Base-by-base conservation (phyloP, 805 yeast genomes). In the Yarrowia osloensis region DNA sequence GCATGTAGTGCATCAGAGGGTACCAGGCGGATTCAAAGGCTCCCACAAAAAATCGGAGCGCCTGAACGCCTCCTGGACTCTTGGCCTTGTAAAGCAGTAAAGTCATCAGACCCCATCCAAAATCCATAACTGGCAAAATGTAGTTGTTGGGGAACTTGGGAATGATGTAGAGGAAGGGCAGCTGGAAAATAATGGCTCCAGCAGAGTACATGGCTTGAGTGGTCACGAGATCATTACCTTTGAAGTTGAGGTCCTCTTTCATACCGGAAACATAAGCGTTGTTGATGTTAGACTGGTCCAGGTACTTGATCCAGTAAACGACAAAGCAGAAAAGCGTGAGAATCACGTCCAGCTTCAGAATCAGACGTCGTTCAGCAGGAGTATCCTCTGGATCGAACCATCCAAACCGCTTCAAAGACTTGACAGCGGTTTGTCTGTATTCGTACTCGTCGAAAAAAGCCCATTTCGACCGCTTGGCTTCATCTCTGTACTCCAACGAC, bases 351-450 rank as follows among this genome's bases (percentile, higher is more conserved):
- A 87, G 72, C 71, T 87, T 87, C 68, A 78, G 74, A 15, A 85
- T 73, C 37, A 85, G 74, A 22, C 75, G 77, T 44, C 81, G 78
- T 62, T 81, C 84, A 1, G 81, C 85, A 72, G 82, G 78, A 1
- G 88, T 77, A 46, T 82, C 84, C 54, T 77, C 80, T 21, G 81
- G 81, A 49, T 81, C 80, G 70, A 81, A 85, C 89, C 88, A 86
- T 59, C 37, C 37, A 35, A 52, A 52, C 66, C 78, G 79, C 7
- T 46, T 46, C 6, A 22, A 2, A 2, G 47, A 1, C 28, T 21
- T 42, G 26, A 4, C 26, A 11, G 47, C 5, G 13, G 9, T 39
- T 1, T 11, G 47, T 21, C 47, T 9, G 26, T 42, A 42, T 28
- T 42, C 47, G 47, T 42, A 42, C 26, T 42, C 49, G 49, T 44